Base-by-base conservation (phyloP, 1,284 basidiomycete genomes). In the Ustilago shanxiensis region DNA sequence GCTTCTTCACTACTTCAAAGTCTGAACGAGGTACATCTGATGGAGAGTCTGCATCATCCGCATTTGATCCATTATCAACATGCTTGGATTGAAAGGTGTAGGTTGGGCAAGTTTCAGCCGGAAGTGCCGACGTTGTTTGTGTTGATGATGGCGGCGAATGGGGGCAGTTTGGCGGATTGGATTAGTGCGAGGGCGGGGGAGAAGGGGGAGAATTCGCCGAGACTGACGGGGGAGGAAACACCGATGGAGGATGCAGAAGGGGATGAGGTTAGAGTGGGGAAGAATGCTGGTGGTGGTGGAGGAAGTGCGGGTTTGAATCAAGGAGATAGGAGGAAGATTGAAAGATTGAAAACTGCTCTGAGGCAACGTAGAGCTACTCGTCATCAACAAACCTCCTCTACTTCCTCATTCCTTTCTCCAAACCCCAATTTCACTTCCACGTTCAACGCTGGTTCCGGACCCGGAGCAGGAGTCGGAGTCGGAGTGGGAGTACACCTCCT, bases 61-160 rank as follows among this genome's bases (percentile, higher is more conserved):
- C 96, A 97, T 77, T 94, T 98, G 77, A 90, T 97, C 72, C 94
- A 93, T 18, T 97, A 97, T 83, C 95, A 97, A 86, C 95, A 97
- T 80, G 91, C 95, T 0, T 98, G 95, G 95, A 90, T 98, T 20
- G 95, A 98, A 85, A 70, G 73, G 49, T 69, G 79, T 9, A 78
- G 78, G 61, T 37, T 72, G 22, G 75, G 71, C 9, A 44, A 67
- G 8, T 84, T 83, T 39, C 67, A 76, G 8, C 84, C 84, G 2
- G 54, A 59, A 11, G 83, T 85, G 7, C 83, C 83, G 9, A 84
- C 83, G 6, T 52, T 85, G 24, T 79, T 81, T 44, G 81, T 85
- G 28, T 56, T 85, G 13, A 85, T 85, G 84, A 82, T 82, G 78
- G 83, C 80, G 3, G 84, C 84, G 4, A 85, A 85, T 54, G 84